Evolutionary conservation across 2,329 filamentous ascomycete genomes (phyloP).

Genomic region (Apiospora malaysiana): DNA sequence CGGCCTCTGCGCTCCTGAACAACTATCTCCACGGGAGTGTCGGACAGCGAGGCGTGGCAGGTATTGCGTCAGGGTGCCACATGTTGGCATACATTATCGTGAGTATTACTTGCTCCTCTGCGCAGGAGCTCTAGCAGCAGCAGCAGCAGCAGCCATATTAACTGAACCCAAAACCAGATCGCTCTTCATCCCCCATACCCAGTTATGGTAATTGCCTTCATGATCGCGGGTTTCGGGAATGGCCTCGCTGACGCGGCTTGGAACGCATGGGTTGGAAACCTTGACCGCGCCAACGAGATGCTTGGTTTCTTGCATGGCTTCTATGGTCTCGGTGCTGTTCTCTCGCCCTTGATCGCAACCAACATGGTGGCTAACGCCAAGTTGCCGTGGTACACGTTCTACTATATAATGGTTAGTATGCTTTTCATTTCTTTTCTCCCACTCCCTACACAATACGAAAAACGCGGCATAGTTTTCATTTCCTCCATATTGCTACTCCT

Average conservation of each 20-base stretch:
- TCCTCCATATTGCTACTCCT: not conserved
- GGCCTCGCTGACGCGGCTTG: conserved; percentile 65
- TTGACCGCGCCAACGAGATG: conserved; percentile 72
- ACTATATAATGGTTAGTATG: conserved; percentile 71
- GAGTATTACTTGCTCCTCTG: not conserved
- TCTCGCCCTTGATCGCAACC: conserved; percentile 74
- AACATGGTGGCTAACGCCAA: conserved; percentile 68
- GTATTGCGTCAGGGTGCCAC: conserved; percentile 65
- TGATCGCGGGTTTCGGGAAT: conserved; percentile 73
- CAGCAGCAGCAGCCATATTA: not conserved
- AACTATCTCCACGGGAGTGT: conserved; percentile 46
- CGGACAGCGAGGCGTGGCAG: conserved; percentile 72
- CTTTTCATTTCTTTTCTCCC: no score
- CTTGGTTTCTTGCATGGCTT: conserved; percentile 72
- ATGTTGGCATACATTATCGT: conserved; percentile 65
- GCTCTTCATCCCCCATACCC: conserved; percentile 71
- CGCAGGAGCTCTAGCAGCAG: no score
- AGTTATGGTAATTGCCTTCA: conserved; percentile 68
- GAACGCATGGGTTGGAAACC: conserved; percentile 66
- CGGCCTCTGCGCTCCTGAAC: conserved; percentile 50
- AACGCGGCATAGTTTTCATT: not conserved
- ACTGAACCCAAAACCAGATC: conserved; percentile 39
- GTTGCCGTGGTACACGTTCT: conserved; percentile 73
- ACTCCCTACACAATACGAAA: no score
- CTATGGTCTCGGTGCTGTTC: conserved; percentile 71